These are phyloP conservation scores for Rhizopogon rudus DNA, from an alignment of 768 basidiomycete species.

Conservation along the genomic window DNA sequence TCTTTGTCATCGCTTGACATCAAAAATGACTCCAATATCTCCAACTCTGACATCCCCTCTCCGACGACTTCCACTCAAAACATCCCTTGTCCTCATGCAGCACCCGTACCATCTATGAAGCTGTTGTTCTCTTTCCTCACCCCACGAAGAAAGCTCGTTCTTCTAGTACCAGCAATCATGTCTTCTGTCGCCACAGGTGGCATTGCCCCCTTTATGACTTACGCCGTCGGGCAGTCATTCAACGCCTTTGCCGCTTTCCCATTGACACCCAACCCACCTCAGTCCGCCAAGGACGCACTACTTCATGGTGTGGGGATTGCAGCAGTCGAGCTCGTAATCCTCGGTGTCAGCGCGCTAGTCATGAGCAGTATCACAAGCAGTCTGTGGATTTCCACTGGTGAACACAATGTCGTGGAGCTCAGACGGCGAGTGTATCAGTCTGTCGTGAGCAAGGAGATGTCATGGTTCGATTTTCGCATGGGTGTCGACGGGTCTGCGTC, in stretches of 20 bases:
- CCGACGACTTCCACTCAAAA: conserved; percentile 11
- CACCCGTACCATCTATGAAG: conserved; percentile 48
- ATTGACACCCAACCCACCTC: conserved; percentile 32
- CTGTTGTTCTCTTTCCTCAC: conserved; percentile 67
- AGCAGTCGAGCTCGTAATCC: conserved; percentile 59
- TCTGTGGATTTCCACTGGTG: conserved; percentile 87
- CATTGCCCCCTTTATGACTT: conserved; percentile 83
- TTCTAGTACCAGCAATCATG: conserved; percentile 60
- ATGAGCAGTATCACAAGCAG: conserved; percentile 71
- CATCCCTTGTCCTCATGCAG: conserved; percentile 16
- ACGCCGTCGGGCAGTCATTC: conserved; percentile 74
- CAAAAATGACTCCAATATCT: conserved; percentile 4
- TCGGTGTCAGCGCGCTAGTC: conserved; percentile 61
- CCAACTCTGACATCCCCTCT: conserved; percentile 3
- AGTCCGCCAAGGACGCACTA: conserved; percentile 43
- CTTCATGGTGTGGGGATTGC: conserved; percentile 54
- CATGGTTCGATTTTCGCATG: conserved; percentile 89
- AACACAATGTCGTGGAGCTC: conserved; percentile 67
- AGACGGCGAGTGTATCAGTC: conserved; percentile 64
- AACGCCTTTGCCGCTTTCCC: conserved; percentile 63
- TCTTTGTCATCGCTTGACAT: conserved; percentile 17
- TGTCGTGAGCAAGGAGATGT: conserved; percentile 67
- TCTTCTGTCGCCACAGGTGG: conserved; percentile 62
- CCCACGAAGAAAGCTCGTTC: conserved; percentile 44
- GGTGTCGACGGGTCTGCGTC: conserved; percentile 43